Base-by-base conservation (phyloP, 805 yeast species). In the Metschnikowia gelsemii region DNA sequence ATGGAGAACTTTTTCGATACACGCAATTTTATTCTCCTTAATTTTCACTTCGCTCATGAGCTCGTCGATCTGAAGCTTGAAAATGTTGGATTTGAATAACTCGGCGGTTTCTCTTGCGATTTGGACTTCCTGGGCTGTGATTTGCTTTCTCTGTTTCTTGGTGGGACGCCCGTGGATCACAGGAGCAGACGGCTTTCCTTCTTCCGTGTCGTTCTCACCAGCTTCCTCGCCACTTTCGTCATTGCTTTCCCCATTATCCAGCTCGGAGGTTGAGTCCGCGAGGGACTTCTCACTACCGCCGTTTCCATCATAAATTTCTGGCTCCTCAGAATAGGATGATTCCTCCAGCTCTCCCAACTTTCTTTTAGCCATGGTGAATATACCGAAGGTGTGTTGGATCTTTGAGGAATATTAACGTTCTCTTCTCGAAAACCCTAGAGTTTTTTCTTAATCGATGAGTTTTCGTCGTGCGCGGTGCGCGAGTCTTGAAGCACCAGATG, bases 51-150 rank as follows among this genome's bases (percentile, higher is more conserved):
- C 98, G 51, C 79, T 78, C 52, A 93, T 68, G 29, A 93, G 70
- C 59, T 90, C 98, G 64, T 90, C 98, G 46, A 93, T 89, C 67
- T 93, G 96, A 43, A 93, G 66, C 62, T 93, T 93, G 80, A 93
- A 91, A 41, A 93, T 89, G 63, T 90, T 93, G 7, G 96, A 88
- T 58, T 90, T 88, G 79, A 90, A 93, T 33, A 91, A 68, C 61
- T 90, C 97, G 1, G 95, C 93, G 1, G 97, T 87, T 61, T 90
- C 97, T 54, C 96, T 76, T 0, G 96, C 96, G 2, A 85, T 76
- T 55, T 91, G 96, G 33, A 91, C 80, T 44, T 93, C 96, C 52
- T 87, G 90, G 0, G 93, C 81, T 0, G 85, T 68, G 18, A 80
- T 55, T 49, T 70, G 69, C 37, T 62, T 59, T 33, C 54, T 58